Percentiles rank a stretch among this genome's conserved stretches.
These are phyloP conservation scores for Knoxia roxburghii DNA, from an alignment of 257 asterid species.

Conservation along the genomic window DNA sequence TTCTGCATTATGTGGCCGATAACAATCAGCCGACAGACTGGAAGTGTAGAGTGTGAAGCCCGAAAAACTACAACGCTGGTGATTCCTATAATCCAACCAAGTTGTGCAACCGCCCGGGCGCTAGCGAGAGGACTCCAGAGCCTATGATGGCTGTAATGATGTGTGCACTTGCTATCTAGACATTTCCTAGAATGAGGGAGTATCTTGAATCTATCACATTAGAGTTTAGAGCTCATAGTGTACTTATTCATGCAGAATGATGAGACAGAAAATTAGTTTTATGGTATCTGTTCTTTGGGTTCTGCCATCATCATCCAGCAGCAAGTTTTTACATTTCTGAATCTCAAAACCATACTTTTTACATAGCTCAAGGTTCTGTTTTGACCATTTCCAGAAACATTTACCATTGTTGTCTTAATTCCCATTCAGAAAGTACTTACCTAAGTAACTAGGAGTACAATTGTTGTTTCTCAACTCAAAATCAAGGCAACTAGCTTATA, in stretches of 20 bases:
- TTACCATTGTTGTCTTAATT: conserved; percentile 28
- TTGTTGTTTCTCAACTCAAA: neutral
- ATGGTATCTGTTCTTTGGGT: conserved; percentile 41
- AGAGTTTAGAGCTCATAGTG: too few relatives aligned
- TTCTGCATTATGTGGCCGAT: conserved; percentile 44
- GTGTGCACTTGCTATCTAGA: conserved; percentile 75
- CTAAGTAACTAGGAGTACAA: neutral
- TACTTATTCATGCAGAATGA: neutral
- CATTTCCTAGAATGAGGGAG: conserved; percentile 25
- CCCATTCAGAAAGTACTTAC: neutral
- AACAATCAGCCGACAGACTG: conserved; percentile 52
- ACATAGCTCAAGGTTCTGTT: conserved; percentile 23
- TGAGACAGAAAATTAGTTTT: neutral
- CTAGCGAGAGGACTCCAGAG: conserved; percentile 71
- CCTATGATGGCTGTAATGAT: conserved; percentile 68
- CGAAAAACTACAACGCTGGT: conserved; percentile 43
- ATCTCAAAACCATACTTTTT: conserved; percentile 39
- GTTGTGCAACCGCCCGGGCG: conserved; percentile 71
- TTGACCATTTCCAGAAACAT: conserved; percentile 21
- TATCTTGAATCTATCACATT: too few relatives aligned
- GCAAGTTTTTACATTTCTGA: conserved; percentile 33
- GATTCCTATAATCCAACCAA: conserved; percentile 67
- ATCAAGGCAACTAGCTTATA: neutral
- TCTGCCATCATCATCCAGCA: conserved; percentile 62
- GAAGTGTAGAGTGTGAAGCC: conserved; percentile 48